Conservation (phyloP, 1,139 yeast species). For the Geotrichum reessii region DNA sequence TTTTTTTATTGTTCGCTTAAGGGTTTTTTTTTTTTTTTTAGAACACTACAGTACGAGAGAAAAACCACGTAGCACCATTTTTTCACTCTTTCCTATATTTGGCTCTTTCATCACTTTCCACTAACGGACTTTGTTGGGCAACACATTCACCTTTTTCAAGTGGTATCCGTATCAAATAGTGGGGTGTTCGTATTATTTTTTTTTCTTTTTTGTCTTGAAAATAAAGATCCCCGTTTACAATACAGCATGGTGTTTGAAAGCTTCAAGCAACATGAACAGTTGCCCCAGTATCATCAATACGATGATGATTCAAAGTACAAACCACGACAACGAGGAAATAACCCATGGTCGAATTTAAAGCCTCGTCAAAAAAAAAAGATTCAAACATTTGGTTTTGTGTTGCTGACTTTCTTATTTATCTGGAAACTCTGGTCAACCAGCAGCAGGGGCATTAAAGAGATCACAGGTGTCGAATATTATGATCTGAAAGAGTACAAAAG, state of each 20-base stretch:
- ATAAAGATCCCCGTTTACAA: neutral
- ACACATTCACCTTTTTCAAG: neutral
- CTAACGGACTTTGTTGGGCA: neutral
- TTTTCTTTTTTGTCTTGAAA: neutral
- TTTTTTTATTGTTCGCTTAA: neutral
- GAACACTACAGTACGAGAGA: neutral
- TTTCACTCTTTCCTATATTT: neutral
- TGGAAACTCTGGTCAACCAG: conserved; percentile 11
- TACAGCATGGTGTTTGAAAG: conserved; percentile 14
- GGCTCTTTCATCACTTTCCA: neutral
- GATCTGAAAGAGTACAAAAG: conserved; percentile 48
- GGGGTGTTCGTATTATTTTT: no score
- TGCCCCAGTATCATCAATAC: conserved; percentile 10
- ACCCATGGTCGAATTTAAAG: neutral
- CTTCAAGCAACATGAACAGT: conserved; percentile 7
- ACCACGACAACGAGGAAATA: conserved; percentile 8
- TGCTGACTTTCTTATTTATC: conserved; percentile 3
- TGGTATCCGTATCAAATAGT: neutral
- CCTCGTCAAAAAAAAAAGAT: conserved; percentile 11
- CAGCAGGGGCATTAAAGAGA: neutral
- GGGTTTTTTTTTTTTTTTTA: neutral
- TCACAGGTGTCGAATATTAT: conserved; percentile 42
- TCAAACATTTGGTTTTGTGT: conserved; percentile 5
- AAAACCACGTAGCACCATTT: neutral
- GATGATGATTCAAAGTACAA: conserved; percentile 12